These are phyloP conservation scores for Phytomonas sp. DNA, from an alignment of 208 protist genomes.

Conservation along the genomic window DNA sequence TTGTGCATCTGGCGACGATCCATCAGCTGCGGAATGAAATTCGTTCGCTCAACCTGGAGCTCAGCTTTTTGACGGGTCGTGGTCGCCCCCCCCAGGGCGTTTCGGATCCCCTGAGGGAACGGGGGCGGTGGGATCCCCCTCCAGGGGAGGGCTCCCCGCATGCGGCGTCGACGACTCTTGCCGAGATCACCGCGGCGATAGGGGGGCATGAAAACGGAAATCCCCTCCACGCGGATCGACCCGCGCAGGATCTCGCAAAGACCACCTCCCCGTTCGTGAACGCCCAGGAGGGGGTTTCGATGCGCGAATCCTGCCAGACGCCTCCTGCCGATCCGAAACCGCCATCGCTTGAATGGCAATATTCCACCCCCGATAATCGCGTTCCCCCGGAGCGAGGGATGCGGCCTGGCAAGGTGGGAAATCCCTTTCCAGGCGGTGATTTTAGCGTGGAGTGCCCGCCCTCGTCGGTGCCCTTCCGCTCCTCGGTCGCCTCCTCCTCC, in stretches of 20 bases:
- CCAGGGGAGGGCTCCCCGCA: not conserved
- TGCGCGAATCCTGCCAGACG: not conserved
- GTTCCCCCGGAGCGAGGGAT: not conserved
- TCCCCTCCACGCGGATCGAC: not conserved
- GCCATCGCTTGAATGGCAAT: not conserved
- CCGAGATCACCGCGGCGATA: not conserved
- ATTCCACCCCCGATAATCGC: not conserved
- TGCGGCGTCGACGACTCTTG: not conserved
- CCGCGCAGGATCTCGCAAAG: not conserved
- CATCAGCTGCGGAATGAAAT: constrained; percentile 11
- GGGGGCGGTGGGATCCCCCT: not conserved
- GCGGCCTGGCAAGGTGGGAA: not conserved
- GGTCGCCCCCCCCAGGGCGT: not conserved
- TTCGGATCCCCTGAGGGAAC: not conserved
- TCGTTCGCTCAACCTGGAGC: constrained; percentile 10
- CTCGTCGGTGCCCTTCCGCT: not conserved
- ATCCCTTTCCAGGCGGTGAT: not conserved
- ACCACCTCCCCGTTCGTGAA: not conserved
- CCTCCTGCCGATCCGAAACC: not conserved
- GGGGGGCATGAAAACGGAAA: not conserved
- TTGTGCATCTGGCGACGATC: not conserved
- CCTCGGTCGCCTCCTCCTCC: not conserved
- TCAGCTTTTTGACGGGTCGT: not conserved
- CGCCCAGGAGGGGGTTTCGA: not conserved
- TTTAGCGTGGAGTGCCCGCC: not conserved